Conservation (phyloP, 1,284 basidiomycete genomes). For the Cutaneotrichosporon cyanovorans region DNA sequence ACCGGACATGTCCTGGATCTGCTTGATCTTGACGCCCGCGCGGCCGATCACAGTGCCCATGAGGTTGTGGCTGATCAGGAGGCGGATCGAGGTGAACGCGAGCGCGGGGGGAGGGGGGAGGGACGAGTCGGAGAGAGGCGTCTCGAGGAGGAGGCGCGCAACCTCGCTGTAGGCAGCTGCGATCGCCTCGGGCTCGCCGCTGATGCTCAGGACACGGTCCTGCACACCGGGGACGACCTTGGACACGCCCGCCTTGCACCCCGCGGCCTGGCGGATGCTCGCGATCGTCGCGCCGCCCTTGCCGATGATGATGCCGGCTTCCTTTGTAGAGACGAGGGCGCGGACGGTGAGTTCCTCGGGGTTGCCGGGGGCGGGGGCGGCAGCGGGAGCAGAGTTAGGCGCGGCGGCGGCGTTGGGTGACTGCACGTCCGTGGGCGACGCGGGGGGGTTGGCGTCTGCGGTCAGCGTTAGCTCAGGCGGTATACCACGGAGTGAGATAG, state of each 20-base stretch:
- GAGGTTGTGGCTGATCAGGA: constrained; percentile 95
- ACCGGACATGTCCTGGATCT: constrained; percentile 95
- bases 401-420: constrained; percentile 2
- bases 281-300: constrained; percentile 96
- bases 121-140: constrained; percentile 58
- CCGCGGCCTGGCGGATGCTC: constrained; percentile 85
- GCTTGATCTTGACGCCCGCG: constrained; percentile 96
- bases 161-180: constrained; percentile 94
- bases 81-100: constrained; percentile 80
- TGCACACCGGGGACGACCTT: constrained; percentile 96
- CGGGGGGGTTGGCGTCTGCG: constrained; percentile 27
- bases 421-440: constrained; percentile 25
- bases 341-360: constrained; percentile 67
- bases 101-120: constrained; percentile 59
- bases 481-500: too few relatives aligned
- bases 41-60: constrained; percentile 99
- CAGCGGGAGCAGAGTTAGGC: too few relatives aligned
- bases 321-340: constrained; percentile 89
- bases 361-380: too few relatives aligned
- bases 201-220: constrained; percentile 91
- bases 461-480: too few relatives aligned
- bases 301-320: constrained; percentile 91
- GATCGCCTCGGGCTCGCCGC: constrained; percentile 81
- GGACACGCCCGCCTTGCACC: constrained; percentile 96
- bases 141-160: constrained; percentile 77